Evolutionary conservation across 2,329 filamentous ascomycete genomes (phyloP).

Genomic region (Colletotrichum sansevieriae): DNA sequence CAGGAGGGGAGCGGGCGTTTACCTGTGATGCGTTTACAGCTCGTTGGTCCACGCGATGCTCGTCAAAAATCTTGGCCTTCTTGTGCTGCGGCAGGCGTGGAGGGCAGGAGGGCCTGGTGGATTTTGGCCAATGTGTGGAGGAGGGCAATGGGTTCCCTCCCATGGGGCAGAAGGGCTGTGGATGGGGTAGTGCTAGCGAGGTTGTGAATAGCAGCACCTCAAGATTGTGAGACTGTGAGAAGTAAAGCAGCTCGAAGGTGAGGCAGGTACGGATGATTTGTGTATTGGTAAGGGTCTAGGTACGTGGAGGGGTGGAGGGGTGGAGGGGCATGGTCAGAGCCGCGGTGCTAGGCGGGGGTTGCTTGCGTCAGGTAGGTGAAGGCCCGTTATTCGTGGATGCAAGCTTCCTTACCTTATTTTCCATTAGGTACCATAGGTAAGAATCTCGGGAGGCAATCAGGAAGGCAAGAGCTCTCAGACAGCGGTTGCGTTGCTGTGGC

Average conservation of each 20-base stretch:
- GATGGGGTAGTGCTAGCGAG: slow-evolving; percentile 12
- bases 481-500: not conserved
- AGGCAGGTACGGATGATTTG: slow-evolving; percentile 16
- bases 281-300: slow-evolving; percentile 12
- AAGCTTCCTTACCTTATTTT: not conserved
- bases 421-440: not conserved
- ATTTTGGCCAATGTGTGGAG: slow-evolving; percentile 10
- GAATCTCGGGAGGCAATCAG: too few relatives aligned
- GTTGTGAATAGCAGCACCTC: slow-evolving; percentile 6
- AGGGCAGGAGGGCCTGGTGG: slow-evolving; percentile 15
- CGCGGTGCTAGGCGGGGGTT: slow-evolving; percentile 2
- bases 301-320: slow-evolving; percentile 5
- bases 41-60: slow-evolving; percentile 27
- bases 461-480: too few relatives aligned
- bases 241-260: not conserved
- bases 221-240: not conserved
- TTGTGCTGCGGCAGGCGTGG: slow-evolving; percentile 25
- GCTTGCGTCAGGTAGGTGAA: slow-evolving; percentile 19
- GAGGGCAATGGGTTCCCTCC: slow-evolving; percentile 37
- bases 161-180: slow-evolving; percentile 12
- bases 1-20: slow-evolving; percentile 26
- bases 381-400: slow-evolving; percentile 7
- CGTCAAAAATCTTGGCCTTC: slow-evolving; percentile 32
- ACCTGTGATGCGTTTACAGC: slow-evolving; percentile 32
- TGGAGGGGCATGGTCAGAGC: not conserved